Conservation (phyloP, 75 land plant species). For the Picea glauca region DNA sequence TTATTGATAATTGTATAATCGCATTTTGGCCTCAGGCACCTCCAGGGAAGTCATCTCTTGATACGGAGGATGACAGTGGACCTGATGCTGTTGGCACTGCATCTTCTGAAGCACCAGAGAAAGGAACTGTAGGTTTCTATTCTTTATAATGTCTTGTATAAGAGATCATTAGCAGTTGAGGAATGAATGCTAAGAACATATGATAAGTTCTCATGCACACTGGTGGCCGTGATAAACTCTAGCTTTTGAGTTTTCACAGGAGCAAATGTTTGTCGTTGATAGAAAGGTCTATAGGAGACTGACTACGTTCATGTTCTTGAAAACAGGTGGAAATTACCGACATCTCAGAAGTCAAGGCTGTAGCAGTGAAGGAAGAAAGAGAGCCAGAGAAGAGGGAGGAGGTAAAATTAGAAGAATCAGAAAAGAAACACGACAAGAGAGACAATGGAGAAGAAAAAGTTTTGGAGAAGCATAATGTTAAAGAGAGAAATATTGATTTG, state of each 20-base stretch:
- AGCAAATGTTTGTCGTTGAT: neutral
- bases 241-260: neutral
- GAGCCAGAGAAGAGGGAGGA: slow-evolving; percentile 11
- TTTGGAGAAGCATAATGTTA: slow-evolving; percentile 1
- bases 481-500: slow-evolving; percentile 20
- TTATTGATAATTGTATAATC: slow-evolving; percentile 3
- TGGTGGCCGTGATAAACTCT: neutral
- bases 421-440: slow-evolving; percentile 5
- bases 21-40: slow-evolving; percentile 42
- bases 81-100: slow-evolving; percentile 15
- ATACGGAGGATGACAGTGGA: slow-evolving; percentile 39
- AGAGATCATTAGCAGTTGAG: neutral
- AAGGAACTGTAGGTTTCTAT: slow-evolving; percentile 22
- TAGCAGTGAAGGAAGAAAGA: neutral
- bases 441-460: slow-evolving; percentile 12
- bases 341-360: slow-evolving; percentile 1
- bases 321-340: neutral
- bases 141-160: neutral
- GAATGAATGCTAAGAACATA: neutral
- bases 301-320: neutral
- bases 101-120: slow-evolving; percentile 15
- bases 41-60: slow-evolving; percentile 36
- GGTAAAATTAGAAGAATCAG: neutral
- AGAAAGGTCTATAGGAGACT: neutral
- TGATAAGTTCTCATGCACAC: neutral